phyloP scores from a whole-genome alignment of 768 basidiomycete species.

The Auricularia auricula-judae region DNA sequence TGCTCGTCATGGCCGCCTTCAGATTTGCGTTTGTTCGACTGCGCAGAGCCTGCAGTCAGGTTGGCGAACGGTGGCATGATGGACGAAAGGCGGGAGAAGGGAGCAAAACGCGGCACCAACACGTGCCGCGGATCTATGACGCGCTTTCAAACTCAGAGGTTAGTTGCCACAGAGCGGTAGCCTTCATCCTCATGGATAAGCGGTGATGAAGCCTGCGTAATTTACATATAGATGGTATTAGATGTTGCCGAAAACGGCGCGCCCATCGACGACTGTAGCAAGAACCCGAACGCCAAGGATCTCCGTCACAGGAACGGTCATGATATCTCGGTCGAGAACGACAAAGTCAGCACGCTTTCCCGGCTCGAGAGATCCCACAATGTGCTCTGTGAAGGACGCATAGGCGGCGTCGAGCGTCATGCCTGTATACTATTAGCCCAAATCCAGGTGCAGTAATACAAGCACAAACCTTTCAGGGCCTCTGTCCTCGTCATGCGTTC shows the following conservation, averaged over 20 bases:
- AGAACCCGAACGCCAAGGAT: slow-evolving; percentile 55
- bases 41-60: neutral
- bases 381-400: slow-evolving; percentile 66
- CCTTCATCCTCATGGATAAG: no score
- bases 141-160: neutral
- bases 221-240: slow-evolving; percentile 1
- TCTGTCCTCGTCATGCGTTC: slow-evolving; percentile 71
- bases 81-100: neutral
- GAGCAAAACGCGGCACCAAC: neutral
- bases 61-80: neutral
- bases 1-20: slow-evolving; percentile 1
- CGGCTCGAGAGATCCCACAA: slow-evolving; percentile 55
- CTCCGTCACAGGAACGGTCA: slow-evolving; percentile 48
- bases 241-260: slow-evolving; percentile 45
- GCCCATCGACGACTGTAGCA: slow-evolving; percentile 70
- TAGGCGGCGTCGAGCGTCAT: slow-evolving; percentile 89
- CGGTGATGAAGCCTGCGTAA: no score
- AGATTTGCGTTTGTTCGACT: neutral
- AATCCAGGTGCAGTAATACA: neutral
- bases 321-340: slow-evolving; percentile 69
- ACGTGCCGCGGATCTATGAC: neutral
- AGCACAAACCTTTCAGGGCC: slow-evolving; percentile 50
- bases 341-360: slow-evolving; percentile 89
- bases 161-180: neutral
- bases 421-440: slow-evolving; percentile 22